Base-by-base conservation (phyloP, 306 rosid species). In the Sophora flavescens region DNA sequence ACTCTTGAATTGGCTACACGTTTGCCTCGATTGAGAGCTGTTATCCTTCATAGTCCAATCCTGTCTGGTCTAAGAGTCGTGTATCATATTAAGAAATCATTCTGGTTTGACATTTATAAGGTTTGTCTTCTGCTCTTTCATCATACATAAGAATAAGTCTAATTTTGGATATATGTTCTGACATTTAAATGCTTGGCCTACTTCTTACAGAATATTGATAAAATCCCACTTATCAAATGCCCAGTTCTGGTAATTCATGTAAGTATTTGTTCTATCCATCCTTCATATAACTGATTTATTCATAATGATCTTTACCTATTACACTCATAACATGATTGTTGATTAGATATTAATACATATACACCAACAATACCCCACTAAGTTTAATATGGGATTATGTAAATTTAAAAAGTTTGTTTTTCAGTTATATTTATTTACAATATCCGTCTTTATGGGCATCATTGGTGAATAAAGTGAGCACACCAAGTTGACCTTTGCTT, bases 81-180 rank as follows among this genome's bases (percentile, higher is more conserved):
- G 91, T 90, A 86, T 47, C 84, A 84, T 44, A 86, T 90, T 15
- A 90, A 83, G 83, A 82, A 81, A 65, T 82, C 96, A 28, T 88
- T 84, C 65, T 90, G 96, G 92, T 90, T 90, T 32, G 92, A 90
- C 86, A 90, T 90, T 74, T 90, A 80, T 32, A 90, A 88, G 92
- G 96, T 86, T 68, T 62, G n/a, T 65, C 26, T 68, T n/a, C 62
- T 36, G 28, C 48, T 70, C 48, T 70, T 6, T 1, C 41, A 41
- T 28, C 30, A 15, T 30, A 65, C 50, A 17, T 8, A 14, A 60
- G 32, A 16, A 22, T 42, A 41, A n/a, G 6, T 52, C 38, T 16
- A 5, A 6, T 52, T 18, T 36, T 18, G 32, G 5, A 26, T 56
- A 4, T 16, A 1, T 44, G 7, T 8, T 41, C 32, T 54, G 60